A percentile compares a stretch with the other conserved stretches of the same genome.
Evolutionary conservation across 2,329 filamentous ascomycete species (phyloP).

Genomic region (Talaromyces sp.): DNA sequence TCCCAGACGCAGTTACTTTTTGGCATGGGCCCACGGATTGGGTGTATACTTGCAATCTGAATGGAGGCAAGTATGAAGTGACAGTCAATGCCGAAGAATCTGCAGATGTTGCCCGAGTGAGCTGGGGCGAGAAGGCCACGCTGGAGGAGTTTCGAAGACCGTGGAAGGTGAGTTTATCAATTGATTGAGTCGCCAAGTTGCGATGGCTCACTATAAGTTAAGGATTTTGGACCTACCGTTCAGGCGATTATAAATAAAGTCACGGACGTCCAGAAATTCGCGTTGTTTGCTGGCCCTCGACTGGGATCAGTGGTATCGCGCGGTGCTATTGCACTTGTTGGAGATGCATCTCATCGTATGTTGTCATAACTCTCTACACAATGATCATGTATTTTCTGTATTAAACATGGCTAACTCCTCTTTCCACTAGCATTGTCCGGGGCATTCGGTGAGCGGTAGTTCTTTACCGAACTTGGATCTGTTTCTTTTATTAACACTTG

Average conservation of each 20-base stretch:
- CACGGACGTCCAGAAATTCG: slow-evolving; percentile 5
- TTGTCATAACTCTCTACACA: not conserved
- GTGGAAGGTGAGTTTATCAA: not conserved
- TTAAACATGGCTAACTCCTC: not conserved
- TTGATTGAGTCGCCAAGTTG: too few relatives aligned
- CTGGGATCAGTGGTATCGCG: not conserved
- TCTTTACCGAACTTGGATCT: not conserved
- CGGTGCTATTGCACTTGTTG: slow-evolving; percentile 6
- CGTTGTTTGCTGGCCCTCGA: slow-evolving; percentile 5
- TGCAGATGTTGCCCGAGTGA: slow-evolving; percentile 5
- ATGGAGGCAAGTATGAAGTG: slow-evolving; percentile 8
- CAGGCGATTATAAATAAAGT: not conserved
- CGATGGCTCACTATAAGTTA: not conserved
- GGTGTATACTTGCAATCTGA: slow-evolving; percentile 3
- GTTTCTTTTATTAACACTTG: not conserved
- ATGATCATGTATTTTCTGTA: not conserved
- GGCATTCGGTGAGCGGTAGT: slow-evolving; percentile 7
- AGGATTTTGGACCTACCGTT: slow-evolving; percentile 6
- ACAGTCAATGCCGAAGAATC: slow-evolving; percentile 6
- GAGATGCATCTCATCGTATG: slow-evolving; percentile 13
- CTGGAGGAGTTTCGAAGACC: slow-evolving; percentile 1
- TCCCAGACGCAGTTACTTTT: slow-evolving; percentile 5
- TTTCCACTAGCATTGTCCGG: slow-evolving; percentile 7
- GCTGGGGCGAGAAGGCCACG: slow-evolving; percentile 10
- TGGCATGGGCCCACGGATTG: slow-evolving; percentile 2